These are phyloP conservation scores for Helicosporidium sp. DNA, from an alignment of 139 green algal genomes.

Conservation along the genomic window DNA sequence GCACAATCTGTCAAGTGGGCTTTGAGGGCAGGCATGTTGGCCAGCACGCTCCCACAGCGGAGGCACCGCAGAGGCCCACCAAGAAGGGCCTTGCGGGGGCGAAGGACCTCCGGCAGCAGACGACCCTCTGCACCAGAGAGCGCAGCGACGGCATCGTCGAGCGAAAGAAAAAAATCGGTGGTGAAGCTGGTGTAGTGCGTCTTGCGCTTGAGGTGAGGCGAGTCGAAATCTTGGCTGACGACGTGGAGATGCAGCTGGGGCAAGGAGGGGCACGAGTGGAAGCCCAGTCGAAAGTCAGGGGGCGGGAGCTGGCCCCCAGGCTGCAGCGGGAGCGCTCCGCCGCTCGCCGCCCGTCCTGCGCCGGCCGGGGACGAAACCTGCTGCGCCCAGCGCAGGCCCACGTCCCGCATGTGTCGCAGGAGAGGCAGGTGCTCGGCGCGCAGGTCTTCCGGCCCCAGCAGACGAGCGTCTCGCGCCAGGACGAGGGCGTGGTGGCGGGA, in stretches of 20 bases:
- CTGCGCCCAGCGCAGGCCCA: too few species aligned
- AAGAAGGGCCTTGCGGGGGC: conserved; percentile 24
- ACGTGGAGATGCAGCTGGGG: conserved; percentile 73
- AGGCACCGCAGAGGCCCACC: conserved; percentile 39
- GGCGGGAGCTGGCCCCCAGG: too few species aligned
- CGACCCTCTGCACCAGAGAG: conserved; percentile 9
- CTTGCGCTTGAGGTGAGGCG: conserved; percentile 50
- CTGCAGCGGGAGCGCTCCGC: too few species aligned
- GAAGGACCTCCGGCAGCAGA: conserved; percentile 15
- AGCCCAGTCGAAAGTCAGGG: conserved; percentile 40
- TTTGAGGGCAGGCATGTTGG: conserved; percentile 51
- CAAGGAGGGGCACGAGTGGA: conserved; percentile 60
- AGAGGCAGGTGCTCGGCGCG: conserved; percentile 23
- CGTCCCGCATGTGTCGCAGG: conserved; percentile 48
- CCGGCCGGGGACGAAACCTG: too few species aligned
- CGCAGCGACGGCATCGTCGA: conserved; percentile 10
- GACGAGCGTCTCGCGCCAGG: conserved; percentile 21
- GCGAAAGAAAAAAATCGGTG: conserved; percentile 46
- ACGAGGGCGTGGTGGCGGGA: conserved; percentile 37
- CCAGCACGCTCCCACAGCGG: conserved; percentile 18
- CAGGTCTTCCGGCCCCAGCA: conserved; percentile 29
- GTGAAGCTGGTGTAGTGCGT: conserved; percentile 71
- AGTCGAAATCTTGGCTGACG: conserved; percentile 41
- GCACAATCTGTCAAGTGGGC: too few species aligned
- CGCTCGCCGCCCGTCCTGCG: too few species aligned